Conservation (phyloP, 2,329 filamentous ascomycete genomes). For the Cladobotryum protrusum region DNA sequence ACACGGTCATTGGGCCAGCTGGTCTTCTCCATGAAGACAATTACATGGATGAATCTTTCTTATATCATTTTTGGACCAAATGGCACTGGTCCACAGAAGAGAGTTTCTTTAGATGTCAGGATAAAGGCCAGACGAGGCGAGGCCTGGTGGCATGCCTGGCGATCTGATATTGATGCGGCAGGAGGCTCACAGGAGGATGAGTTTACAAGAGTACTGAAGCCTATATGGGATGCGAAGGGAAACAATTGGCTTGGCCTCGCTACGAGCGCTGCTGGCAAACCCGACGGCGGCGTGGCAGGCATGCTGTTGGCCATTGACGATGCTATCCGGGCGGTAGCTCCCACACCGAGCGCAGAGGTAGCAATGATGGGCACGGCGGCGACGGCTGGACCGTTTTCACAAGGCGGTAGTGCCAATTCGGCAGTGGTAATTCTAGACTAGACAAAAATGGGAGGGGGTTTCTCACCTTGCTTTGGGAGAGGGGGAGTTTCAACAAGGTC, state of each 20-base stretch:
- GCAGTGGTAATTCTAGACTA: conserved; percentile 14
- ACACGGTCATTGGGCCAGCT: conserved; percentile 40
- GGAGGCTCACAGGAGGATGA: conserved; percentile 20
- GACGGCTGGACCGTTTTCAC: not conserved
- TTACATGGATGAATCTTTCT: conserved; percentile 53
- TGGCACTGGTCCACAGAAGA: conserved; percentile 20
- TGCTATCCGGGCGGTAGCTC: conserved; percentile 31
- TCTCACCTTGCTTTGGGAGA: not conserved
- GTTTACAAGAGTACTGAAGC: conserved; percentile 35
- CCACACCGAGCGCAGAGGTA: not conserved
- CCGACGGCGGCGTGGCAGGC: conserved; percentile 35
- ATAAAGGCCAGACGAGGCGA: conserved; percentile 43
- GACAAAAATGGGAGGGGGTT: not conserved
- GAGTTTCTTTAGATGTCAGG: conserved; percentile 46
- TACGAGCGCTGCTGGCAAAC: conserved; percentile 40
- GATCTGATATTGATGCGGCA: conserved; percentile 19
- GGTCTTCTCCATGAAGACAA: conserved; percentile 45
- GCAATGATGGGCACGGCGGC: not conserved
- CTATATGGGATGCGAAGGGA: conserved; percentile 41
- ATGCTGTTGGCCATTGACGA: conserved; percentile 44
- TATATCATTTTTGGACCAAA: conserved; percentile 38
- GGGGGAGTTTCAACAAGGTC: too few species aligned
- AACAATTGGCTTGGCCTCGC: conserved; percentile 43
- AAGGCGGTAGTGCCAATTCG: not conserved
- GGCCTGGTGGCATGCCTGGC: conserved; percentile 46